These are phyloP conservation scores for Elsinoe ampelina DNA, from an alignment of 2,329 filamentous ascomycete genomes.

Conservation along the genomic window DNA sequence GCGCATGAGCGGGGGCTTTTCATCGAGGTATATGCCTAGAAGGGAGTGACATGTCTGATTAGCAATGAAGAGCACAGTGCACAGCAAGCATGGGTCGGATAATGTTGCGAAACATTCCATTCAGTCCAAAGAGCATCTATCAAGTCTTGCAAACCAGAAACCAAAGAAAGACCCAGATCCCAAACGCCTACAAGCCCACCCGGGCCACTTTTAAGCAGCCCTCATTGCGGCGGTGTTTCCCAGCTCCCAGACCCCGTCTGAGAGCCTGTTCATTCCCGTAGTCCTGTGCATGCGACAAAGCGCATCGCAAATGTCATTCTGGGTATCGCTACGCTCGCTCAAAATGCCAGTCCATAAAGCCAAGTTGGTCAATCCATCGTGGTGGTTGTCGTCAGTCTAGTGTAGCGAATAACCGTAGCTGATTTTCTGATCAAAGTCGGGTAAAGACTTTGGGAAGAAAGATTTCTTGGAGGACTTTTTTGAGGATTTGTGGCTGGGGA, in stretches of 20 bases:
- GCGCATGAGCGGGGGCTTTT: neutral
- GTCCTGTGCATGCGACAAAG: neutral
- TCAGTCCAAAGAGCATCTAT: neutral
- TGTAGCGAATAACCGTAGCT: neutral
- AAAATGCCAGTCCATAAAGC: neutral
- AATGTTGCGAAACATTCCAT: neutral
- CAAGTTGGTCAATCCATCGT: neutral
- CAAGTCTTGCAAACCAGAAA: neutral
- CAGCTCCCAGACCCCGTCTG: neutral
- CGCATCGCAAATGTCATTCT: neutral
- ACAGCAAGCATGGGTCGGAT: neutral
- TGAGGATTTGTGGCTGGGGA: neutral
- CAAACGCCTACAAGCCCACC: slow-evolving; percentile 1
- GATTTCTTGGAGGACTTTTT: neutral
- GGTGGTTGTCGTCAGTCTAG: neutral
- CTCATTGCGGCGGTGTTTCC: neutral
- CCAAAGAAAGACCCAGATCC: neutral
- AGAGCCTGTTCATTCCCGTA: neutral
- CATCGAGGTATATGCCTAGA: neutral
- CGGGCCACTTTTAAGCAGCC: neutral
- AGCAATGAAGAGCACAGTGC: neutral
- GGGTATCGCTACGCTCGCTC: neutral
- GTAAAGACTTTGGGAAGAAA: neutral
- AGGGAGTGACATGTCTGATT: no score
- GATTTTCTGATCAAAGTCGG: neutral